Evolutionary conservation across 192 early-diverging fungal genomes (phyloP), one percentile per base, ranked within the genome.

Genomic region (Entomortierella beljakovae): DNA sequence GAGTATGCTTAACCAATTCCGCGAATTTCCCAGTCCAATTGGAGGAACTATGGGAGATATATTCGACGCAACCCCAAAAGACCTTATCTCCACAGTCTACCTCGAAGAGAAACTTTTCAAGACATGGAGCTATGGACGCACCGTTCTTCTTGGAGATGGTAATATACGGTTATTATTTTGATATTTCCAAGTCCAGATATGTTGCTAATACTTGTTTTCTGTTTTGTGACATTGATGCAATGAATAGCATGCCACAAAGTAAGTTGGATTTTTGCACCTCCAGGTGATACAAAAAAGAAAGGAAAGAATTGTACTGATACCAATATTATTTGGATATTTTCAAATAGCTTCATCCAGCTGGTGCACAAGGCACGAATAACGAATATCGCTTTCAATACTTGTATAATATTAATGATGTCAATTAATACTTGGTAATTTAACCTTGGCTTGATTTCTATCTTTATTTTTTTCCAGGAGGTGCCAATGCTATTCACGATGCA

Each of bases 91-190:
- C 6, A 65, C 56, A 20, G 71, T 74, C n/a, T 74, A 28, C 28
- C n/a, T 74, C 18, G 71, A 74, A 34, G 62, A 74, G 11, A 74
- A 74, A 38, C 22, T 74, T 28, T 74, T 74, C 51, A 35, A 67
- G 51, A 66, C 71, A 7, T 74, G 71, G 71, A 49, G 61, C 49
- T 26, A 61, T 48, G 64, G 71, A 5, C 25, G 71, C 6, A 52
- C 57, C 0, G 71, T 66, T 18, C 40, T 74, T 6, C 32, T 66
- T 37, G 71, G 71, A 23, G 71, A 74, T 59, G 71, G 70, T 72
- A 64, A 61, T 20, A 16, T 8, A 56, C 3, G 16, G 9, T 26
- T 32, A 26, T n/a, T n/a, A n/a, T n/a, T 28, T 25, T 6, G 9
- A 1, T 6, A 0, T 56, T 15, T 26, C 16, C 28, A 33, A 11